Evolutionary conservation across 257 asterid genomes (phyloP).

Genomic region (Handroanthus guayacan): DNA sequence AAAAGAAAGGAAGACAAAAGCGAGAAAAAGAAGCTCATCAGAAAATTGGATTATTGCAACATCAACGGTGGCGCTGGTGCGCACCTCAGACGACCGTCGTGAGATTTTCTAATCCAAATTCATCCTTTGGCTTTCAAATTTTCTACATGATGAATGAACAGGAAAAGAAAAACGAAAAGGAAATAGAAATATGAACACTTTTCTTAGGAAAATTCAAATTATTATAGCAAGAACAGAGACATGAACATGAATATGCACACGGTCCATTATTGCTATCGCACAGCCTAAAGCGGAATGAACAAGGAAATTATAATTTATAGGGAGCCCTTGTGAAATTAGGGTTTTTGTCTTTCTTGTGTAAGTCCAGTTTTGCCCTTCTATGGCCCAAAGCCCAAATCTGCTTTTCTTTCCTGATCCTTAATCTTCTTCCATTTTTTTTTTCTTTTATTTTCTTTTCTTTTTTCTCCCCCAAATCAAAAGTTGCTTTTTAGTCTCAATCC

Average conservation of each 20-base stretch:
- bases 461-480: too few relatives aligned
- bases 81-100: constrained; percentile 84
- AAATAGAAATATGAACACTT: neutral
- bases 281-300: too few relatives aligned
- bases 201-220: neutral
- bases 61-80: constrained; percentile 47
- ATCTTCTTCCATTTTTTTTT: too few relatives aligned
- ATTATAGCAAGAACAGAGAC: neutral
- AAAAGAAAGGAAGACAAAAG: neutral
- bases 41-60: constrained; percentile 50
- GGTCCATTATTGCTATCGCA: neutral
- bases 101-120: constrained; percentile 60
- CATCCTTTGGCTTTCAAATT: constrained; percentile 50
- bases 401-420: neutral
- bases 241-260: neutral
- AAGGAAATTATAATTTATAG: constrained; percentile 26
- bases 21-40: constrained; percentile 43
- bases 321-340: constrained; percentile 34
- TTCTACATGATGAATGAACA: neutral
- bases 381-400: neutral
- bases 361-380: constrained; percentile 15
- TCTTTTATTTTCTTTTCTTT: too few relatives aligned
- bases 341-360: neutral
- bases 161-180: neutral
- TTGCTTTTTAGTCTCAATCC: too few relatives aligned